Evolutionary conservation across 768 basidiomycete genomes (phyloP), one percentile per base, ranked within the genome.

Genomic region (Panus rudis): DNA sequence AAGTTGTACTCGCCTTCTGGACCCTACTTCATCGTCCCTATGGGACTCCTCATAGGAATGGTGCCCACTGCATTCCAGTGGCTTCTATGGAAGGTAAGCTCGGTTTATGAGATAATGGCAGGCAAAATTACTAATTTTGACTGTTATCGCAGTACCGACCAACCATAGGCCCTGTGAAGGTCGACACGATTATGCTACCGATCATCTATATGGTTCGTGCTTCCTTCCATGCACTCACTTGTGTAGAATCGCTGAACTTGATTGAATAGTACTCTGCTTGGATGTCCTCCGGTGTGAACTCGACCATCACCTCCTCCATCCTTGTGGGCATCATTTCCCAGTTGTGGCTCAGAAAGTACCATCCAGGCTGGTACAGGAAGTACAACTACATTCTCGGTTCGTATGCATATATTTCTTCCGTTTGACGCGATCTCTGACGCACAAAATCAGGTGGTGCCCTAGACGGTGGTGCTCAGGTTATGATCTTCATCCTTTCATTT

Each of bases 301-400:
- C 69, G 14, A 69, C 67, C 3, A 62, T 74, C 8, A 65, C 68
- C 52, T 65, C 51, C 32, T 64, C 64, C 2, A 69, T 73, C 56
- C 49, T 58, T 22, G 48, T 72, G 24, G 71, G 68, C 16, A 60
- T 71, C 17, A 64, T 71, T 43, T 73, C 70, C 4, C 72, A 72
- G 50, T 46, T 62, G 20, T 83, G 75, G 75, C 52, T 82, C 17
- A 65, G 80, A 25, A 69, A 60, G 28, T 71, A 73, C 46, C 64
- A 78, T 44, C 78, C 83, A 2, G 70, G 71, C 12, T 86, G 81
- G 81, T 85, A 80, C 60, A 72, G 73, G 53, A 66, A 67, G 52
- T 80, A 80, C 57, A 81, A 83, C 54, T 81, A 80, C 53, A 73
- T 81, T 28, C 59, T 84, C 3, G 79, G 45, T 46, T 20, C 23